Evolutionary conservation across 73 alveolate species (phyloP).

Genomic region (Paramecium sonneborni): DNA sequence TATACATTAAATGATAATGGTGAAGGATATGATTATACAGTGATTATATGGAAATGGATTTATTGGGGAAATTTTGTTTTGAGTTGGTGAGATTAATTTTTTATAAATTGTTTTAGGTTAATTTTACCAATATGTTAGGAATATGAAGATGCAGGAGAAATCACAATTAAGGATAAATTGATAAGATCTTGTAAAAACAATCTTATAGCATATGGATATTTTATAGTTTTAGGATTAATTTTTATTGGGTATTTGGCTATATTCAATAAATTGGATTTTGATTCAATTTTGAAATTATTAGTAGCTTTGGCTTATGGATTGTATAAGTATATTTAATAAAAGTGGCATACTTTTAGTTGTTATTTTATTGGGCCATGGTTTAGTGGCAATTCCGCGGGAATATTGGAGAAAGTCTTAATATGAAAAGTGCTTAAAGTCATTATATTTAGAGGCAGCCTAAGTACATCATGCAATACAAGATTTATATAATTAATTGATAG

Average conservation of each 20-base stretch:
- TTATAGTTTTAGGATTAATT: not conserved
- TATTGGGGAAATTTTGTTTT: constrained; percentile 59
- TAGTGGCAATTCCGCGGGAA: constrained; percentile 57
- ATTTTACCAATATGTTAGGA: constrained; percentile 54
- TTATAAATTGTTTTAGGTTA: not conserved
- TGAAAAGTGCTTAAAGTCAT: not conserved
- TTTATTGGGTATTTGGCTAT: constrained; percentile 36
- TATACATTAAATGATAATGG: constrained; percentile 2
- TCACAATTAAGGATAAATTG: constrained; percentile 44
- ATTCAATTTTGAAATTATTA: constrained; percentile 30
- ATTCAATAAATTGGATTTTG: constrained; percentile 39
- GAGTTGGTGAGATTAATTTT: not conserved
- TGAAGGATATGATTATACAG: constrained; percentile 4
- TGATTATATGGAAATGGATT: constrained; percentile 12
- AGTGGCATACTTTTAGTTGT: constrained; percentile 60
- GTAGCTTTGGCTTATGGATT: constrained; percentile 54
- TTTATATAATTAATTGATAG: not conserved
- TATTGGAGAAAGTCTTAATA: constrained; percentile 35
- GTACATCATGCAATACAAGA: not conserved
- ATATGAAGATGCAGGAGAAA: constrained; percentile 65
- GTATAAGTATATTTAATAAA: not conserved
- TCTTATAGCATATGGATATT: not conserved
- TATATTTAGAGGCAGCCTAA: not conserved
- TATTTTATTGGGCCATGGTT: constrained; percentile 61
- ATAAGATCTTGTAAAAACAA: constrained; percentile 51